A percentile compares a stretch with the other conserved stretches of the same genome.
phyloP scores from a whole-genome alignment of 1,284 basidiomycete species.

The Pterulicium gracile region DNA sequence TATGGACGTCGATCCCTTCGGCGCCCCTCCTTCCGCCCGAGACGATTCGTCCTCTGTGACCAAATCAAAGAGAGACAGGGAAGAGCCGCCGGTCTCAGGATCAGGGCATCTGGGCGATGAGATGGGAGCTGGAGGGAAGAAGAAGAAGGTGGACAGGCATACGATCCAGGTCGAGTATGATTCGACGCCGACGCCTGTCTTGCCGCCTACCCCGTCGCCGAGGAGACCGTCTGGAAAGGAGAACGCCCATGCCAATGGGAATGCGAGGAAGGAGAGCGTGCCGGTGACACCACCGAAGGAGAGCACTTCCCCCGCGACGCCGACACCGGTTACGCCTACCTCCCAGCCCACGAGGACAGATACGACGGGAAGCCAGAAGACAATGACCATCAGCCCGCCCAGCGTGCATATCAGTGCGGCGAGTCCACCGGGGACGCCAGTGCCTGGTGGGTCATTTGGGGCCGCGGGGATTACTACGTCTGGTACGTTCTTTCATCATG shows the following conservation, averaged over 20 bases:
- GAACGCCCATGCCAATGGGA: constrained; percentile 13
- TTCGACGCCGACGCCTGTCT: constrained; percentile 22
- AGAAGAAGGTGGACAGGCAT: constrained; percentile 44
- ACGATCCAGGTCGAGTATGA: constrained; percentile 92
- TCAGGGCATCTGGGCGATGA: no score
- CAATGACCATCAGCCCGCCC: neutral
- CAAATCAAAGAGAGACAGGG: no score
- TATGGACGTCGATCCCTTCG: constrained; percentile 32
- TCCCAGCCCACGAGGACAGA: neutral
- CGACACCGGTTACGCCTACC: constrained; percentile 1
- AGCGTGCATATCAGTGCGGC: constrained; percentile 1
- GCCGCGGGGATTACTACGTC: no score
- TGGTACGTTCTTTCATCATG: no score
- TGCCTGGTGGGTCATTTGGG: neutral
- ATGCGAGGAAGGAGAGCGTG: constrained; percentile 17
- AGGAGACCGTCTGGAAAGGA: constrained; percentile 17
- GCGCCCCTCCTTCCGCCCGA: no score
- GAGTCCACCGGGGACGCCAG: neutral
- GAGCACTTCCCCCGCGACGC: neutral
- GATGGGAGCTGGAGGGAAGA: no score
- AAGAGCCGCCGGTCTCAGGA: no score
- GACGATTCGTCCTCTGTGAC: no score
- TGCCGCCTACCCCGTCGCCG: constrained; percentile 20
- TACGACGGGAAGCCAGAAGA: no score
- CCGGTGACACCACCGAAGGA: constrained; percentile 3